Conservation (phyloP, 1,284 basidiomycete species). For the Waitea zeae region DNA sequence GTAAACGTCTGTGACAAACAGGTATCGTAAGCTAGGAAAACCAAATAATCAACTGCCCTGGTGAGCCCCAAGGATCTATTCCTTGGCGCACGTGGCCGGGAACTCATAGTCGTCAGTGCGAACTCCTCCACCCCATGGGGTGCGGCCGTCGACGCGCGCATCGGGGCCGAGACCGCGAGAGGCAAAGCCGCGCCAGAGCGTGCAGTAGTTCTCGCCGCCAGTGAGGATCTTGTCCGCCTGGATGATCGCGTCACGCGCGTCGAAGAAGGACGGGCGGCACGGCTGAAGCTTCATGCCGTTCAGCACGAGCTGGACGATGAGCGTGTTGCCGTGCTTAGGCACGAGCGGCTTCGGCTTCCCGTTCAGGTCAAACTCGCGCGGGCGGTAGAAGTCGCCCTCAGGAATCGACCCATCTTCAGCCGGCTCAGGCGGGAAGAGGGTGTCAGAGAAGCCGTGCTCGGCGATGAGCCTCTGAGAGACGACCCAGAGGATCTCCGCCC, state of each 20-base stretch:
- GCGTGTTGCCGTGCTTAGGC: constrained; percentile 85
- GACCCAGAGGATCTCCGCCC: constrained; percentile 90
- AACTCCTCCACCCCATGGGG: constrained; percentile 91
- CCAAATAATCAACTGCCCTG: too few species aligned
- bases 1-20: too few species aligned
- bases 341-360: constrained; percentile 36
- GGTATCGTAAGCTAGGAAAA: too few species aligned
- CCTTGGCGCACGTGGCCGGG: neutral
- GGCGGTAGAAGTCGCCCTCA: constrained; percentile 58
- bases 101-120: constrained; percentile 22
- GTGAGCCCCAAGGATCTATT: neutral
- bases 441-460: constrained; percentile 67
- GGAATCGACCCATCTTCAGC: constrained; percentile 42
- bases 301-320: constrained; percentile 74
- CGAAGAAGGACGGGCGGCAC: constrained; percentile 83
- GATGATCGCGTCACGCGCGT: constrained; percentile 86
- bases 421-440: constrained; percentile 67
- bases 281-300: constrained; percentile 92
- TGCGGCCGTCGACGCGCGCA: constrained; percentile 56
- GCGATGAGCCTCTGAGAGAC: constrained; percentile 58
- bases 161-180: constrained; percentile 67
- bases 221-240: constrained; percentile 86
- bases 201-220: constrained; percentile 82
- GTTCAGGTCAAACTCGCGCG: constrained; percentile 18
- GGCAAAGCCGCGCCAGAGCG: constrained; percentile 80